Percentiles rank a stretch among this genome's conserved stretches.
Evolutionary conservation across 305 asterid genomes (phyloP).

Genomic region (Ilex paraguariensis): DNA sequence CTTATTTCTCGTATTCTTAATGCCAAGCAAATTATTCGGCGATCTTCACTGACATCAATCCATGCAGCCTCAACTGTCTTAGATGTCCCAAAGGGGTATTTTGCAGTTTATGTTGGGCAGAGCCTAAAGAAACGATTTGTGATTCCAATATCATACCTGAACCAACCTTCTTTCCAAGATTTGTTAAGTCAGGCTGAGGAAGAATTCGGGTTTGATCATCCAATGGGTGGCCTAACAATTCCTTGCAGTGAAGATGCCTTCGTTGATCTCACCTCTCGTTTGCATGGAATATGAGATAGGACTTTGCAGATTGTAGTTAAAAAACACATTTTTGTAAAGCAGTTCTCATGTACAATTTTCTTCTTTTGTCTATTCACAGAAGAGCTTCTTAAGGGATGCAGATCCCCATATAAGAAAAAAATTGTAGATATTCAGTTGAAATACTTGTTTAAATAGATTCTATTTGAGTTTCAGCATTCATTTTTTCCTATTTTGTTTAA

Average conservation of each 20-base stretch:
- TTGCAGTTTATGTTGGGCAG: constrained; percentile 23
- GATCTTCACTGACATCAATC: neutral
- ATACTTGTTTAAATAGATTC: too few relatives aligned
- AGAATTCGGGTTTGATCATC: constrained; percentile 21
- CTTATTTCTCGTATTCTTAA: constrained; percentile 4
- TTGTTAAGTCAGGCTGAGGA: constrained; percentile 13
- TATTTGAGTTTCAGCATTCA: too few relatives aligned
- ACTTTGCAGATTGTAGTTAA: too few relatives aligned
- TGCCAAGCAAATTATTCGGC: neutral
- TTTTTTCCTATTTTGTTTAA: too few relatives aligned
- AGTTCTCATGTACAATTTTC: too few relatives aligned
- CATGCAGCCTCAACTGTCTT: neutral
- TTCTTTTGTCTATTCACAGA: too few relatives aligned
- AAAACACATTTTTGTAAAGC: too few relatives aligned
- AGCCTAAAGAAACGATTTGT: constrained; percentile 15
- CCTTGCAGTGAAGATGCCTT: neutral
- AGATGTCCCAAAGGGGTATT: constrained; percentile 2
- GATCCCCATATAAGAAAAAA: too few relatives aligned
- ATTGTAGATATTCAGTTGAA: too few relatives aligned
- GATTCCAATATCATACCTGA: constrained; percentile 17
- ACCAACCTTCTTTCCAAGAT: constrained; percentile 21
- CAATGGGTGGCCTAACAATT: constrained; percentile 21
- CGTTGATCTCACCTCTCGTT: neutral
- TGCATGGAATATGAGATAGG: neutral
- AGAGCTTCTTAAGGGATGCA: too few relatives aligned